phyloP scores from a whole-genome alignment of 345 rosid genomes.

The Melastoma malabathricum region DNA sequence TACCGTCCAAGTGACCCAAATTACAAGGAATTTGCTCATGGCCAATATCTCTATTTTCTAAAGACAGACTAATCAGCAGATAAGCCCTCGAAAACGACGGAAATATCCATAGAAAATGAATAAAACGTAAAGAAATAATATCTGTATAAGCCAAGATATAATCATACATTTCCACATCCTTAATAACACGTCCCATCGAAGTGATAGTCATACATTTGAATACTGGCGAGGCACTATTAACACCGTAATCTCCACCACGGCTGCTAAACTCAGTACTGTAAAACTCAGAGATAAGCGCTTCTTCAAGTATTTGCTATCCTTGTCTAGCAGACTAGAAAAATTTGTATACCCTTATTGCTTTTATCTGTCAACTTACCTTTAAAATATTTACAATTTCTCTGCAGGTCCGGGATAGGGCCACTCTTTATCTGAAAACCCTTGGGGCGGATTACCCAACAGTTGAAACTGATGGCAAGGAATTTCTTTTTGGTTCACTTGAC shows the following conservation, averaged over 20 bases:
- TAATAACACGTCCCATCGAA: background rate
- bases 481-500: conserved; percentile 75
- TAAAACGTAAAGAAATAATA: no score
- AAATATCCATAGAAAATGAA: no score
- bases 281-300: conserved; percentile 61
- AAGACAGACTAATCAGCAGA: no score
- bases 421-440: conserved; percentile 72
- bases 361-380: no score
- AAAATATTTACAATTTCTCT: background rate
- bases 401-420: conserved; percentile 98
- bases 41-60: no score
- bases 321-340: no score
- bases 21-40: no score
- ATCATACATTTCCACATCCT: no score
- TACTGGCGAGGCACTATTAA: conserved; percentile 23
- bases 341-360: no score
- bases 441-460: conserved; percentile 49
- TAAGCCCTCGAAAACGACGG: no score
- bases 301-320: conserved; percentile 15
- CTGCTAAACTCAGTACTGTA: conserved; percentile 42
- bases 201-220: conserved; percentile 26
- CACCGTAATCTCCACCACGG: conserved; percentile 18
- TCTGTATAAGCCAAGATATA: no score
- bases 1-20: no score
- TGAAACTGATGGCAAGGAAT: conserved; percentile 52